Percentiles rank a stretch among this genome's conserved stretches.
phyloP scores from a whole-genome alignment of 164 flowering plant species.

The Tetrastigma voinierianum region DNA sequence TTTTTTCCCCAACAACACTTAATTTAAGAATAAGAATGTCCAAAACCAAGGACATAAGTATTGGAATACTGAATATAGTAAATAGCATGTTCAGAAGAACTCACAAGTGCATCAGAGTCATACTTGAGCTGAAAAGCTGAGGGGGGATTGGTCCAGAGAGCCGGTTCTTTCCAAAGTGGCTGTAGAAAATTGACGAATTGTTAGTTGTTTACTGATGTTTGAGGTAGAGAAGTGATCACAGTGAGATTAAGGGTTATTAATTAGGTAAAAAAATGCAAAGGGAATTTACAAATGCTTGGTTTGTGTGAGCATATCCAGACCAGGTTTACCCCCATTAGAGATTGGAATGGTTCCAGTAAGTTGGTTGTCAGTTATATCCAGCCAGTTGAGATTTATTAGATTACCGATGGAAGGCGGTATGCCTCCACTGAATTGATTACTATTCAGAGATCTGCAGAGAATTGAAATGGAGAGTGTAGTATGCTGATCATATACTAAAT shows the following conservation, averaged over 20 bases:
- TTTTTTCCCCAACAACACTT: background rate
- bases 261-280: background rate
- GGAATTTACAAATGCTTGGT: constrained; percentile 57
- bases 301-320: constrained; percentile 18
- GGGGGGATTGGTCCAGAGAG: constrained; percentile 47
- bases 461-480: too few species aligned
- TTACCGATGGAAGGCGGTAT: constrained; percentile 56
- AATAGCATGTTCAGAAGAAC: constrained; percentile 8
- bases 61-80: background rate
- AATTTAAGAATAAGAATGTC: background rate
- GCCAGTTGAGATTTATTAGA: constrained; percentile 48
- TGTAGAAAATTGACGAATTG: constrained; percentile 11
- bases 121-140: constrained; percentile 45
- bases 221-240: background rate
- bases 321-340: too few species aligned
- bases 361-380: constrained; percentile 17
- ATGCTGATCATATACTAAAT: too few species aligned
- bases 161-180: constrained; percentile 54
- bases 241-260: background rate
- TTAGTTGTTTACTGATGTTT: background rate
- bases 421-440: constrained; percentile 42
- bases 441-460: constrained; percentile 44
- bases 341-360: too few species aligned
- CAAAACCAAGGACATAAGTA: background rate
- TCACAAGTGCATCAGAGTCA: constrained; percentile 61